phyloP scores from a whole-genome alignment of 805 yeast genomes.

The Pichia deserticola region DNA sequence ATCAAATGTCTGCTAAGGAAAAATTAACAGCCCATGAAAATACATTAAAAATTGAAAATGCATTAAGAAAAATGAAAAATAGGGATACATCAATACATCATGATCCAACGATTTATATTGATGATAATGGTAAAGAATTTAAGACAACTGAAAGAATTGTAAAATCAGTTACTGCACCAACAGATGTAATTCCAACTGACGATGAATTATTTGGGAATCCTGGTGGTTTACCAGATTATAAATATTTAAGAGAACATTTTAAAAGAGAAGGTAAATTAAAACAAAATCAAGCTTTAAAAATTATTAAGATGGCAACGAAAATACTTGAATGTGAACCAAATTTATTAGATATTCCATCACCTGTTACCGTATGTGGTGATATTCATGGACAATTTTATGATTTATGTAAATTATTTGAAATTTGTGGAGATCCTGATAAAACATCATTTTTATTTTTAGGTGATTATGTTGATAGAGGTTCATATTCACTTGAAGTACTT shows the following conservation, averaged over 20 bases:
- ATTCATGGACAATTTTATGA: slow-evolving; percentile 95
- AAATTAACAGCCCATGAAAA: slow-evolving; percentile 32
- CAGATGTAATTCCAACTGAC: slow-evolving; percentile 56
- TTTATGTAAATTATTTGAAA: slow-evolving; percentile 82
- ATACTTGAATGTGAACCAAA: slow-evolving; percentile 69
- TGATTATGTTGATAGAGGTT: slow-evolving; percentile 93
- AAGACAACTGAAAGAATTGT: slow-evolving; percentile 55
- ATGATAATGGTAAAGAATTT: slow-evolving; percentile 51
- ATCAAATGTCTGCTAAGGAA: slow-evolving; percentile 8
- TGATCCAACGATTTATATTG: slow-evolving; percentile 38
- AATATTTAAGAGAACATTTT: slow-evolving; percentile 67
- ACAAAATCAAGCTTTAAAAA: slow-evolving; percentile 61
- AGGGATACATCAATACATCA: slow-evolving; percentile 8
- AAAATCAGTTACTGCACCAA: slow-evolving; percentile 57
- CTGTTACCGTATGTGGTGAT: slow-evolving; percentile 94
- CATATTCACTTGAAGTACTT: slow-evolving; percentile 77
- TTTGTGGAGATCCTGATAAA: slow-evolving; percentile 78
- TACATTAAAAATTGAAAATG: slow-evolving; percentile 46
- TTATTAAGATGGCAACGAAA: slow-evolving; percentile 57
- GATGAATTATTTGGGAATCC: slow-evolving; percentile 51
- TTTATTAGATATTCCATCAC: slow-evolving; percentile 75
- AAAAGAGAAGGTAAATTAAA: slow-evolving; percentile 72
- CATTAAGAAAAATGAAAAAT: slow-evolving; percentile 19
- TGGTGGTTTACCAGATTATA: slow-evolving; percentile 65
- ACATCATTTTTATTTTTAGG: slow-evolving; percentile 82